phyloP scores from a whole-genome alignment of 371 early-diverging fungal species.

The Syncephalastrum racemosum region DNA sequence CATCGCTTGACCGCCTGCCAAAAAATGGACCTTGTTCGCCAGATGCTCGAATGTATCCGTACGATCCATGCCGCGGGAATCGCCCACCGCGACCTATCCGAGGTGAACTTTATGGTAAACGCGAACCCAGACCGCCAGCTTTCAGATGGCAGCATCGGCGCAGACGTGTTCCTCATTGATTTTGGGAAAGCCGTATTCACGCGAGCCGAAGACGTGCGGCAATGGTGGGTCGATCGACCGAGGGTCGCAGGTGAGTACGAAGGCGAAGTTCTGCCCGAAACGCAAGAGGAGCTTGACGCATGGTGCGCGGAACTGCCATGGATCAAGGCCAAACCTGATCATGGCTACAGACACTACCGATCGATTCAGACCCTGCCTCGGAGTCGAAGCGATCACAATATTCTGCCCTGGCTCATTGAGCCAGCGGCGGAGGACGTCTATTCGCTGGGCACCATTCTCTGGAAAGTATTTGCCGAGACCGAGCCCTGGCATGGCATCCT shows the following conservation, averaged over 20 bases:
- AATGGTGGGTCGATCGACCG: conserved; percentile 53
- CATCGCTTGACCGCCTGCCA: conserved; percentile 54
- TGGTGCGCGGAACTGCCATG: conserved; percentile 50
- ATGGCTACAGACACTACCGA: conserved; percentile 54
- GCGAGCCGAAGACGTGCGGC: conserved; percentile 34
- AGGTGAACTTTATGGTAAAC: conserved; percentile 69
- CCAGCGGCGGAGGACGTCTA: conserved; percentile 65
- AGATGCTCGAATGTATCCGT: conserved; percentile 55
- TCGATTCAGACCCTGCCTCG: conserved; percentile 64
- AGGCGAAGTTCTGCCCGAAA: conserved; percentile 36
- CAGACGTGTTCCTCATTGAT: conserved; percentile 57
- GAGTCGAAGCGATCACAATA: conserved; percentile 40
- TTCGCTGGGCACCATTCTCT: conserved; percentile 63
- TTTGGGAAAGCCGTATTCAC: conserved; percentile 63
- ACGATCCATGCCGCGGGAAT: conserved; percentile 55
- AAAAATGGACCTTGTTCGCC: conserved; percentile 56
- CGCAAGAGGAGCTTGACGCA: conserved; percentile 35
- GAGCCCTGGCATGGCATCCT: conserved; percentile 66
- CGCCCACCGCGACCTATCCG: conserved; percentile 64
- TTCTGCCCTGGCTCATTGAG: conserved; percentile 49
- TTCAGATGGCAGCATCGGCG: conserved; percentile 46
- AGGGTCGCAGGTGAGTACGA: conserved; percentile 22
- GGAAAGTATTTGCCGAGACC: conserved; percentile 63
- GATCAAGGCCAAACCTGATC: conserved; percentile 56
- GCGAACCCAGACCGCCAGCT: conserved; percentile 32